Percentiles rank a stretch among this genome's conserved stretches.
phyloP scores from a whole-genome alignment of 768 basidiomycete genomes.

The Lyophyllum decastes region DNA sequence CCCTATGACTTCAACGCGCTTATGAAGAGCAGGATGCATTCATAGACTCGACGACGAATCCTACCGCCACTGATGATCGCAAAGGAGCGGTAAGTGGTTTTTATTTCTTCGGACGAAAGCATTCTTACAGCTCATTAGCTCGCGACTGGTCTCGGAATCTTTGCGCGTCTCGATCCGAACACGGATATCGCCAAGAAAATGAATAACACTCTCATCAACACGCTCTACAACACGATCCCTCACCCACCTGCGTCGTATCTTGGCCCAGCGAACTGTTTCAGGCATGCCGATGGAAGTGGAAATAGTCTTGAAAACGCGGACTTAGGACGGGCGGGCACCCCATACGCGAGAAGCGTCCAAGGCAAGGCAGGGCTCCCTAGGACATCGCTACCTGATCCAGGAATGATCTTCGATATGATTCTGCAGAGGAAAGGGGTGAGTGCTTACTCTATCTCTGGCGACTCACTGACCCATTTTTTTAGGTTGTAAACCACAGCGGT shows the following conservation, averaged over 20 bases:
- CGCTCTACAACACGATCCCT: conserved; percentile 62
- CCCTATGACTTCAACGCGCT: background rate
- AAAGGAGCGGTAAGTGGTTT: conserved; percentile 25
- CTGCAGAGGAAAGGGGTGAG: conserved; percentile 39
- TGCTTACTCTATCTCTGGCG: conserved; percentile 10
- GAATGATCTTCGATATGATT: conserved; percentile 61
- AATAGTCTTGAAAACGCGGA: conserved; percentile 47
- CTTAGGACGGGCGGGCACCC: conserved; percentile 48
- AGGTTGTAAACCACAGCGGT: conserved; percentile 37
- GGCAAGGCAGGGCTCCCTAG: conserved; percentile 38
- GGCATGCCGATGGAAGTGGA: conserved; percentile 47
- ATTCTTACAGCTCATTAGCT: conserved; percentile 19
- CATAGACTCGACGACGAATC: conserved; percentile 25
- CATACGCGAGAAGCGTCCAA: conserved; percentile 55
- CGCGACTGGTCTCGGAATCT: conserved; percentile 23
- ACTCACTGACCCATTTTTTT: background rate
- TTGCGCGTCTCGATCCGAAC: conserved; percentile 22
- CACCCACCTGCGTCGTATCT: conserved; percentile 40
- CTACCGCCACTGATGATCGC: conserved; percentile 43
- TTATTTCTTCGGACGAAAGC: background rate
- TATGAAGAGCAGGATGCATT: conserved; percentile 25
- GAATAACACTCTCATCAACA: conserved; percentile 31
- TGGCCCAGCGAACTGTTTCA: conserved; percentile 35
- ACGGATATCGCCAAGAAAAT: conserved; percentile 17
- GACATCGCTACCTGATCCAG: conserved; percentile 52